Conservation (phyloP, 495 filamentous ascomycete genomes). For the Penicillium coprophilum region DNA sequence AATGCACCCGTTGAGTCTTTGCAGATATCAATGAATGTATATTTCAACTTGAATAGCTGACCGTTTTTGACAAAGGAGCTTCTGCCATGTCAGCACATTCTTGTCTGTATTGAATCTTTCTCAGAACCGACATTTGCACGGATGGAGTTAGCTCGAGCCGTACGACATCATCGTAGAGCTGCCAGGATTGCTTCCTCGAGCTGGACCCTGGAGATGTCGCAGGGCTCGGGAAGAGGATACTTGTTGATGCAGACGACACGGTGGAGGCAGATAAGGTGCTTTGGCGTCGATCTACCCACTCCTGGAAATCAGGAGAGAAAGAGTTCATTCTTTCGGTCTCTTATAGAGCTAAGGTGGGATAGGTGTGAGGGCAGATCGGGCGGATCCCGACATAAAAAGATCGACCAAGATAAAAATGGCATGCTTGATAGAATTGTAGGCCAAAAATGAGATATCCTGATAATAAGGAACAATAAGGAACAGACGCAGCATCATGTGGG, state of each 20-base stretch:
- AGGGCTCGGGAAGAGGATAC: conserved; percentile 37
- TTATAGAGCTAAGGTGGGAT: conserved; percentile 4
- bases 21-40: conserved; percentile 44
- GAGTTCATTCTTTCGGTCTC: conserved; percentile 32
- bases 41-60: conserved; percentile 45
- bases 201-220: conserved; percentile 35
- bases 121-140: conserved; percentile 40
- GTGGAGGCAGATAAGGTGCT: conserved; percentile 44
- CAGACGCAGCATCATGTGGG: not conserved
- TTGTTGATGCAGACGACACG: conserved; percentile 39
- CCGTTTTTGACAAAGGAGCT: conserved; percentile 45
- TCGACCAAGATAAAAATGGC: conserved; percentile 18
- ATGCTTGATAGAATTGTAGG: conserved; percentile 5
- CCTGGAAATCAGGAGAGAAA: conserved; percentile 30
- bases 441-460: conserved; percentile 3
- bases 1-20: conserved; percentile 42
- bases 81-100: not conserved
- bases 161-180: conserved; percentile 39
- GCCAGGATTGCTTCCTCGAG: conserved; percentile 36
- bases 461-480: not conserved
- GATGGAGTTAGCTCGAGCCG: conserved; percentile 37
- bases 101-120: not conserved
- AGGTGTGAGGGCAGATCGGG: conserved; percentile 16
- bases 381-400: conserved; percentile 23
- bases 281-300: conserved; percentile 41